Base-by-base conservation (phyloP, 2,329 filamentous ascomycete species). In the Sporothrix pallida region DNA sequence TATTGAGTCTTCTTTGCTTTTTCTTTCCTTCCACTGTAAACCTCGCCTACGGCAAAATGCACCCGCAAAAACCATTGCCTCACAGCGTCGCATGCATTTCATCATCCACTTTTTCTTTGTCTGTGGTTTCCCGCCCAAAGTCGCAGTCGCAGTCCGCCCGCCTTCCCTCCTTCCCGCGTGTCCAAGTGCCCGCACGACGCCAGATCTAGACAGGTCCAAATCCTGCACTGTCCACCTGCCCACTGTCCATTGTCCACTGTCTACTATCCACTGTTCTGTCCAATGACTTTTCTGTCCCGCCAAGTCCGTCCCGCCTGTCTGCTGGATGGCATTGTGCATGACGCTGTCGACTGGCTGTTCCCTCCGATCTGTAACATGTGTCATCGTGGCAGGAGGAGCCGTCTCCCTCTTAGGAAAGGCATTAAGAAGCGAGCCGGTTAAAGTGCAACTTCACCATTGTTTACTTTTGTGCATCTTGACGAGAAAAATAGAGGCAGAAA, bases 31-130 rank as follows among this genome's bases (percentile, higher is more conserved):
- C n/a, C 10, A 26, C 31, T 26, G 13, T 12, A 8, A 44, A 44
- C 17, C 8, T 17, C 42, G 62, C n/a, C 9, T 48, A 3, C 20
- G 62, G 42, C 62, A 26, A 48, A 65, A 65, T 52, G 48, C 48
- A 12, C 13, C 2, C n/a, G 9, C 10, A 37, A 37, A 37, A 37
- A 3, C 31, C 31, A 37, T 26, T 26, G 52, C 52, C 52, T 69
- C n/a, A 23, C 46, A 69, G 23, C 15, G 65, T 54, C 17, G 65
- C 46, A 69, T 69, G 65, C 65, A 69, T 69, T 69, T 69, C 65
- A 46, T 69, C 65, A 69, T 69, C 65, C 65, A 69, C 46, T 42
- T 54, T 20, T 37, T 15, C 8, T 31, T 31, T n/a, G 46, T 37
- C 65, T 69, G 23, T 42, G 65, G 23, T 54, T 54, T 42, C 65